Evolutionary conservation across 176 grass and related monocot species (phyloP).

Genomic region (Ensete glaucum): DNA sequence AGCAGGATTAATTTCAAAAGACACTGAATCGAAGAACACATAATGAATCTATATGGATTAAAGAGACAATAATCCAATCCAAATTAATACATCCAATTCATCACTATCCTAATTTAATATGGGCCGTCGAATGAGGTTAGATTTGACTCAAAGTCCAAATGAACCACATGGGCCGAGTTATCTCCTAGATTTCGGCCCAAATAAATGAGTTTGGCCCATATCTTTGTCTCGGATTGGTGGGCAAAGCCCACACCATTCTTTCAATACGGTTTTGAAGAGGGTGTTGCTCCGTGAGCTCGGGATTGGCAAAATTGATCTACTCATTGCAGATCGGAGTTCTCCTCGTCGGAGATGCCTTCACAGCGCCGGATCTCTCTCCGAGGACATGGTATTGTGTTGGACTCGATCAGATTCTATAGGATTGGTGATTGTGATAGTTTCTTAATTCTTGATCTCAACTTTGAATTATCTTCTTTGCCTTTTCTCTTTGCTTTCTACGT

Average conservation of each 20-base stretch:
- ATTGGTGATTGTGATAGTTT: neutral
- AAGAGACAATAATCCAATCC: too few species aligned
- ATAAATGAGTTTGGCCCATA: neutral
- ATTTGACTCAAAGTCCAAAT: too few species aligned
- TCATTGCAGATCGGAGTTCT: conserved; percentile 22
- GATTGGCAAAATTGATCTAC: neutral
- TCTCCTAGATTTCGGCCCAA: neutral
- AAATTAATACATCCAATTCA: too few species aligned
- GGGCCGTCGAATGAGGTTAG: too few species aligned
- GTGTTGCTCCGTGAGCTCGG: too few species aligned
- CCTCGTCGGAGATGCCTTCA: conserved; percentile 32
- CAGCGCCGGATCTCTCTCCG: conserved; percentile 67
- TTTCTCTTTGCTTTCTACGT: neutral
- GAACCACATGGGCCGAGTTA: too few species aligned
- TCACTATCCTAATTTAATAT: too few species aligned
- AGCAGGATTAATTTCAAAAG: too few species aligned
- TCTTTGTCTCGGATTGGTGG: neutral
- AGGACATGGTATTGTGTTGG: conserved; percentile 52
- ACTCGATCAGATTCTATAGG: neutral
- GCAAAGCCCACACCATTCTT: too few species aligned
- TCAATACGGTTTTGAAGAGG: too few species aligned
- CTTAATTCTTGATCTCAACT: neutral
- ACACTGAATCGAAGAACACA: too few species aligned
- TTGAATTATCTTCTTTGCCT: neutral
- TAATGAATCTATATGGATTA: too few species aligned